Conservation (phyloP, 345 rosid genomes). For the Corymbia maculata region DNA sequence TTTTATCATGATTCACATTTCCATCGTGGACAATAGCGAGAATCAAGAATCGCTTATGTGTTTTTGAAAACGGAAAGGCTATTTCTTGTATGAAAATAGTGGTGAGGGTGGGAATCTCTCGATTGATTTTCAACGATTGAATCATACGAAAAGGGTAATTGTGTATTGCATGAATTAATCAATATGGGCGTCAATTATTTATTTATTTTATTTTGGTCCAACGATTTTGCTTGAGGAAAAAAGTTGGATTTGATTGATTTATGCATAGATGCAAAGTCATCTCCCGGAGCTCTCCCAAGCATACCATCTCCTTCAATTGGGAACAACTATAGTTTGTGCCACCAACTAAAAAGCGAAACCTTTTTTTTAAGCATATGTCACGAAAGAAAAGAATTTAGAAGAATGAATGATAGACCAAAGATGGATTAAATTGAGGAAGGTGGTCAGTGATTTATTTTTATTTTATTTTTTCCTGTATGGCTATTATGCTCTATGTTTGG, state of each 20-base stretch:
- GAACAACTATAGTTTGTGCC: neutral
- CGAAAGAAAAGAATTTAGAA: too few relatives aligned
- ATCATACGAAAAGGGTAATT: neutral
- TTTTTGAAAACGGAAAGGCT: neutral
- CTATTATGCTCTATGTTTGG: neutral
- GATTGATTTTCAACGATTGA: neutral
- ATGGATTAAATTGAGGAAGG: neutral
- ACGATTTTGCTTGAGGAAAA: neutral
- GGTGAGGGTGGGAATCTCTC: neutral
- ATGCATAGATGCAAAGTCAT: neutral
- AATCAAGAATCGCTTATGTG: neutral
- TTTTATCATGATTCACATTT: neutral
- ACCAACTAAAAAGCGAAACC: neutral
- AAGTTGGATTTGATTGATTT: neutral
- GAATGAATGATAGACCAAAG: neutral
- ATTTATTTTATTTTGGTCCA: neutral
- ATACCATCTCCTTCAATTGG: neutral
- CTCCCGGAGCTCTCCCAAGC: neutral
- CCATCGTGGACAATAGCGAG: neutral
- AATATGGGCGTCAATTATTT: neutral
- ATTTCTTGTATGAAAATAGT: neutral
- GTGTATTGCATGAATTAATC: neutral
- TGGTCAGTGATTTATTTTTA: neutral
- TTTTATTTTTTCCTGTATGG: neutral
- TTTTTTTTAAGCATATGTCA: neutral